Evolutionary conservation across 108 stramenopile species (phyloP).

Genomic region (Skeletonema menzelii): DNA sequence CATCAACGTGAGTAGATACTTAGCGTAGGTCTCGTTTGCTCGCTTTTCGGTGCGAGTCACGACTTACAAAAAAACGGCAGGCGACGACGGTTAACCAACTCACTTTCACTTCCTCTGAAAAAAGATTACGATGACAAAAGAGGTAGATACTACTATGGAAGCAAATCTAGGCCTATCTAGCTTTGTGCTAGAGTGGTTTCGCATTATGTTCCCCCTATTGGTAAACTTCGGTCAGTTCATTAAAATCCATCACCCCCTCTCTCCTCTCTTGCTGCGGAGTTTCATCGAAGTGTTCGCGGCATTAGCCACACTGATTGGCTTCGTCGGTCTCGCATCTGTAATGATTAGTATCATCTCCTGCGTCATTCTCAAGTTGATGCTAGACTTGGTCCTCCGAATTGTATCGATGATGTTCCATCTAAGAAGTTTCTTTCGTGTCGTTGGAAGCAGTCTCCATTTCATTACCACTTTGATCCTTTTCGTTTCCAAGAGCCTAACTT

Average conservation of each 20-base stretch:
- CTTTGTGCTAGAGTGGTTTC: background rate
- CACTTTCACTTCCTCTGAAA: no score
- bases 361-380: background rate
- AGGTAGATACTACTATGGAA: background rate
- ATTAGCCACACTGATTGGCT: background rate
- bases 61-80: no score
- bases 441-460: background rate
- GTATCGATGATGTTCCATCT: background rate
- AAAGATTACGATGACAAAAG: background rate
- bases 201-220: background rate
- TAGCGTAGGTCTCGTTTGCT: no score
- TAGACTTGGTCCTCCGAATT: background rate
- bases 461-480: background rate
- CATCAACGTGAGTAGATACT: no score
- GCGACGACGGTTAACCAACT: no score
- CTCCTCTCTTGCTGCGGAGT: background rate
- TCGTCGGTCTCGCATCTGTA: background rate
- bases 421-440: background rate
- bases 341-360: background rate
- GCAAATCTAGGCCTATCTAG: background rate
- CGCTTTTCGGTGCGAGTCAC: no score
- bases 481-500: background rate
- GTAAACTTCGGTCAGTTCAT: background rate
- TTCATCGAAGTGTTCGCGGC: background rate
- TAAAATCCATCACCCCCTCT: background rate